Evolutionary conservation across 768 basidiomycete species (phyloP), one percentile per base, ranked within the genome.

Genomic region (Leccinum disarticulatum): DNA sequence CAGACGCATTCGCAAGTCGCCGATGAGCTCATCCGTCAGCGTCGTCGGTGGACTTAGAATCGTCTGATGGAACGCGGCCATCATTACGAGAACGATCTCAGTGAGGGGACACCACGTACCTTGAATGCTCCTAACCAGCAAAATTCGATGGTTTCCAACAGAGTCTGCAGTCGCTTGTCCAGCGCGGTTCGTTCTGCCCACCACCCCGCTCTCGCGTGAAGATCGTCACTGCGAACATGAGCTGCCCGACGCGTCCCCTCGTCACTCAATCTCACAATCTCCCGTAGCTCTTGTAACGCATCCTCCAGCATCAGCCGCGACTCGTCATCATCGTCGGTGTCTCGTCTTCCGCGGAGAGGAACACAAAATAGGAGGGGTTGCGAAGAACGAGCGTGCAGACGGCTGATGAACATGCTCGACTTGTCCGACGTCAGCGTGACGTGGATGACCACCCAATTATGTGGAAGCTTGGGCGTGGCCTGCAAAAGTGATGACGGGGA

Each of bases 61-160:
- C 1, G 87, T 87, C 90, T 65, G 14, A 48, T n/a, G 33, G 30
- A 46, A 15, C 33, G 33, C 9, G 59, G 28, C 1, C 54, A 38
- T 55, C 55, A 50, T 17, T 2, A 49, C 46, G 5, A 19, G 41
- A 17, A 31, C 15, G 3, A 59, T 28, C 28, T 13, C 41, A n/a
- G 15, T 2, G 15, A 4, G 4, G 19, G 35, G 15, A 58, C 9
- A 57, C 22, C 3, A 66, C 79, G 35, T 53, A 95, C 95, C 86
- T 98, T 98, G 83, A 97, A 98, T 22, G 90, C 94, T 1, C 97
- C 96, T 3, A 99, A 80, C 97, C 97, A 98, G 68, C 91, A 94
- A 66, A 91, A 95, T 71, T 98, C 97, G 48, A 99, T 87, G 63
- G 88, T 93, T 63, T 85, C 84, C 35, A 97, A 71, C 6, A 99